Base-by-base conservation (phyloP, 768 basidiomycete genomes). In the Cantharellus cinnabarinus region DNA sequence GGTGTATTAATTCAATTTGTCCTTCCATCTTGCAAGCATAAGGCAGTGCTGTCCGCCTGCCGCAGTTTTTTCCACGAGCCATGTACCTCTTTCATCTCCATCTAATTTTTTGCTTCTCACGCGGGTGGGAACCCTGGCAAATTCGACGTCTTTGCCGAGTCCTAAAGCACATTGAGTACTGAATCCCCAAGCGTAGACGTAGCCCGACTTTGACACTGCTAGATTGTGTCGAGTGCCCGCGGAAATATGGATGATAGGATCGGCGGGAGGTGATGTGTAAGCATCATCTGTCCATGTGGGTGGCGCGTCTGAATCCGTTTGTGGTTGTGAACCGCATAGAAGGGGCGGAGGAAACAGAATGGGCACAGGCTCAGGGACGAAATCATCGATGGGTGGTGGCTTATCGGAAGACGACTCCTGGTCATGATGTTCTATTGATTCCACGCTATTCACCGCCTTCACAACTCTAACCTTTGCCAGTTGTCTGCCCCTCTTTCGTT, bases 121-220 rank as follows among this genome's bases (percentile, higher is more conserved):
- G 1, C 62, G 58, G 3, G 40, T 53, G 35, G 60, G 62, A 10
- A 58, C 56, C 10, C 57, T 44, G 44, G 62, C 34, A 38, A 50
- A 66, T n/a, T 67, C 65, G 50, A 69, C 69, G 39, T 65, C 37
- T 7, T 54, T 65, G 1, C 72, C 74, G 5, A 72, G 65, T 37
- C 74, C 74, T 42, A 75, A 66, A 61, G 74, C 71, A 41, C 64
- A 63, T 41, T 62, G 58, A 52, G 66, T 64, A 10, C 71, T 71
- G 58, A 69, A 64, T 40, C 74, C 74, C 72, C 72, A 75, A 2
- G 68, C 62, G 61, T 73, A 75, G 10, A 72, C 70, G 57, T 68
- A 66, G 0, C 73, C 74, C 5, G 68, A 67, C 5, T 63, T 62
- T 10, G 68, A 67, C 2, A 74, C 69, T 37, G 72, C 73, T 5